Base-by-base conservation (phyloP, 2,329 filamentous ascomycete species). In the Aspergillus brunneoviolaceus region DNA sequence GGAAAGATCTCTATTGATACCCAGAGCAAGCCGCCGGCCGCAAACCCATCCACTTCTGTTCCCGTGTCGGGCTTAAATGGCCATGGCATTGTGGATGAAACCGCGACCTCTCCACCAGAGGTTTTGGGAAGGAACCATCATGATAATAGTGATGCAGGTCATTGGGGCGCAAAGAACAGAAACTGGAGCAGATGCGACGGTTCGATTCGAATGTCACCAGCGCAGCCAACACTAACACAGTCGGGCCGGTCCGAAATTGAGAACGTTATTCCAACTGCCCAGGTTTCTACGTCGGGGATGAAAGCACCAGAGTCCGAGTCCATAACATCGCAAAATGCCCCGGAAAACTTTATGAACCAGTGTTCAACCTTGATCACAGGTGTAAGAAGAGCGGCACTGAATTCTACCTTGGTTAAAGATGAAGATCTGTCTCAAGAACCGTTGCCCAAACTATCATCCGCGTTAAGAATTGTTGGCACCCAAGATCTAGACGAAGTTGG, bases 401-500 rank as follows among this genome's bases (percentile, higher is more conserved):
- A 60, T 16, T 63, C 69, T 19, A 61, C 72, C 39, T 50, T 65
- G 16, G 63, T 78, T 25, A 79, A 79, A 63, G 70, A 69, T 55
- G 76, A 79, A 60, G 63, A 67, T 16, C 55, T 69, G 25, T 74
- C 74, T 39, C 75, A 74, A 45, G 76, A 74, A 58, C 71, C 74
- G 29, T 11, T 69, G n/a, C 63, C 54, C 12, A 57, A 54, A 12
- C 55, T 58, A 51, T 57, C 58, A 9, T 33, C 62, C 9, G 57
- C 55, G 29, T 48, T 50, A 23, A 64, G 59, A 23, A 51, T 80
- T 0, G 77, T 83, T 47, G 85, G 87, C 55, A 89, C 85, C 57
- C 79, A 89, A 54, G 87, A 89, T 67, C 77, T 89, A 11, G 83
- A 86, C 67, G 78, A 81, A 48, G 74, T 80, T 55, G 81, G 79